Evolutionary conservation across 208 protist genomes (phyloP), one percentile per base, ranked within the genome.

Genomic region (Trichomonas tenax): DNA sequence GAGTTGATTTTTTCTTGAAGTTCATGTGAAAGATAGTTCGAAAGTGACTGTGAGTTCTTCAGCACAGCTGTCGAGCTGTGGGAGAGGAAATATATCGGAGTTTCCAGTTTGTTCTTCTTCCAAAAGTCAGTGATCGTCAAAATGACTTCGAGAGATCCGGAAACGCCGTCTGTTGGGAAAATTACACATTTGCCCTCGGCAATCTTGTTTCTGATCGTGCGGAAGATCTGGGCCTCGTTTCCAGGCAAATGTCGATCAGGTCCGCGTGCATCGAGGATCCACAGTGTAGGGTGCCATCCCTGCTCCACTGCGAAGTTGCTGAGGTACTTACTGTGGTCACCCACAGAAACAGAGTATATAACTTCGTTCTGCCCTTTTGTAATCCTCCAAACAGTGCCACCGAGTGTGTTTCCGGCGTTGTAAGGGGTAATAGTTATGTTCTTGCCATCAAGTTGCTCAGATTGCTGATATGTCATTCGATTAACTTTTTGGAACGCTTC

Each of bases 361-460:
- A 93, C n/a, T 93, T 93, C 86, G 38, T 93, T 93, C 51, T 93
- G 86, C 0, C 86, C 86, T 93, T 93, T 93, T 41, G 31, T 26
- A 4, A 93, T 93, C 44, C 44, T 23, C 86, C 86, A 93, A 58
- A 93, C 86, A 21, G 86, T 26, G 34, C 86, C 86, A 51, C 86
- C 86, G 38, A 93, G 41, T 15, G 86, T 48, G 10, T 44, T 23
- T 2, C 86, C 86, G 34, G 86, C 11, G 17, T 93, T 93, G 38
- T 93, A 51, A 34, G 86, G 86, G 15, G 86, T 93, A 51, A 93
- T 93, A 21, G 45, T 51, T 38, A 93, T 93, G 26, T 93, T 93
- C 4, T 93, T 40, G 11, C 44, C 86, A 72, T 72, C 58, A 51
- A 93, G 86, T 38, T 48, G 15, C 21, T 51, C 26, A 38, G 41